phyloP scores from a whole-genome alignment of 164 flowering plant genomes.

The Dillenia turbinata region DNA sequence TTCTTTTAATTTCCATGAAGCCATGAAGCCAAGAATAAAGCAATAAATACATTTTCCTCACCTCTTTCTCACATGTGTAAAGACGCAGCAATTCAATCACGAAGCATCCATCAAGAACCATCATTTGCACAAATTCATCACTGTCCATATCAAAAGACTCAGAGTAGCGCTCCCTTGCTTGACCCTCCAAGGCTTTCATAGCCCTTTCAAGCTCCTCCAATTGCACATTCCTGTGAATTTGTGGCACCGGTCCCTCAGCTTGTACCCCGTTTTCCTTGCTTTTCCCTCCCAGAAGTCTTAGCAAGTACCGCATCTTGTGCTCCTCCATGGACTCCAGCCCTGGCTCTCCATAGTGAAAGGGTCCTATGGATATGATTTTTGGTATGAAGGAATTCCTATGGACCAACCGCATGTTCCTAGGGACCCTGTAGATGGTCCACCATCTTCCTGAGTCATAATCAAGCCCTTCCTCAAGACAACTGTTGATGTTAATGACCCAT shows the following conservation, averaged over 20 bases:
- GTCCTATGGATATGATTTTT: no score
- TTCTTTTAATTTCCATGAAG: no score
- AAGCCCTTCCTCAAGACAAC: no score
- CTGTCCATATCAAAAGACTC: constrained; percentile 5
- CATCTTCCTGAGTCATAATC: no score
- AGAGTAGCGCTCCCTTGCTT: constrained; percentile 13
- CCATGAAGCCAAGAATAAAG: no score
- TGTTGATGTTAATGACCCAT: no score
- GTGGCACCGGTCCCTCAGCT: not conserved
- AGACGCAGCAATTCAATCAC: constrained; percentile 20
- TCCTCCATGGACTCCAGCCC: constrained; percentile 13
- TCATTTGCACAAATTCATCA: constrained; percentile 20
- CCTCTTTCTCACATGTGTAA: constrained; percentile 3
- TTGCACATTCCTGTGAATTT: not conserved
- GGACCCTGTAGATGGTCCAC: no score
- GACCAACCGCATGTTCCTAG: no score
- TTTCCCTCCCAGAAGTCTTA: constrained; percentile 14
- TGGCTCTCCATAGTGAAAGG: no score
- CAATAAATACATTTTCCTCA: not conserved
- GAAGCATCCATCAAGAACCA: constrained; percentile 29
- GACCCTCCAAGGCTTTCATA: constrained; percentile 11
- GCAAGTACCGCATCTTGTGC: constrained; percentile 19
- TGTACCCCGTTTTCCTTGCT: not conserved
- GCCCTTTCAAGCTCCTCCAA: constrained; percentile 10
- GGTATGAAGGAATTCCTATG: no score